Evolutionary conservation across 2,329 filamentous ascomycete species (phyloP).

Genomic region (Diaporthe batatas): DNA sequence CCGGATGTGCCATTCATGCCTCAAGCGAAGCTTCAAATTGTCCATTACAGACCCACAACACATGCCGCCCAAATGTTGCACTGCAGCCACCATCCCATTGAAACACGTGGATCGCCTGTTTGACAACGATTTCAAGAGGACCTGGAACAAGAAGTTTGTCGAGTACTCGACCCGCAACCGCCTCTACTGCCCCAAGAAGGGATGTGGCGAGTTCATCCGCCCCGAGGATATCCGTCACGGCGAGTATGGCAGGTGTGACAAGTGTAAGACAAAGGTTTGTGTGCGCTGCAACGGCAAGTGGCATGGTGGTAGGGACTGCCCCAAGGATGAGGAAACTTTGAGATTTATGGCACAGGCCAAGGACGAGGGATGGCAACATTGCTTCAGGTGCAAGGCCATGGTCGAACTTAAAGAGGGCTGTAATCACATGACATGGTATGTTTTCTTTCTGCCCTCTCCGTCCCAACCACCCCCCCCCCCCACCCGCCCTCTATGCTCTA

Average conservation of each 20-base stretch:
- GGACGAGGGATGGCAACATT: slow-evolving; percentile 80
- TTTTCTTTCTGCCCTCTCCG: slow-evolving; percentile 39
- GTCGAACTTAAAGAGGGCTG: slow-evolving; percentile 87
- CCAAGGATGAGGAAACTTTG: slow-evolving; percentile 76
- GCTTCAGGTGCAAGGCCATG: slow-evolving; percentile 78
- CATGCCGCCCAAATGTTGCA: slow-evolving; percentile 90
- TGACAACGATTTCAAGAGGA: slow-evolving; percentile 78
- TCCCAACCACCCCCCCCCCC: not conserved
- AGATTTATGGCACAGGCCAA: slow-evolving; percentile 74
- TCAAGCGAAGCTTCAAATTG: slow-evolving; percentile 80
- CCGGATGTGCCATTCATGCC: slow-evolving; percentile 82
- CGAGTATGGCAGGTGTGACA: slow-evolving; percentile 75
- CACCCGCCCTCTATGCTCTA: not conserved
- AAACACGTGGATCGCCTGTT: slow-evolving; percentile 84
- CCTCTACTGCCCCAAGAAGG: slow-evolving; percentile 80
- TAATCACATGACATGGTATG: slow-evolving; percentile 90
- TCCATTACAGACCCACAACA: slow-evolving; percentile 82
- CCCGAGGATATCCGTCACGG: slow-evolving; percentile 75
- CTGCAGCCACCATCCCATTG: slow-evolving; percentile 77
- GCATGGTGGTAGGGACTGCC: slow-evolving; percentile 78
- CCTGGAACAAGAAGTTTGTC: slow-evolving; percentile 84
- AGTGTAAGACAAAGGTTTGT: slow-evolving; percentile 82
- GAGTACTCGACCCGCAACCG: slow-evolving; percentile 82
- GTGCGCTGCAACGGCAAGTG: slow-evolving; percentile 79
- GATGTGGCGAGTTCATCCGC: slow-evolving; percentile 85